These are phyloP conservation scores for Clarireedia monteithiana DNA, from an alignment of 2,329 filamentous ascomycete species.

Conservation along the genomic window DNA sequence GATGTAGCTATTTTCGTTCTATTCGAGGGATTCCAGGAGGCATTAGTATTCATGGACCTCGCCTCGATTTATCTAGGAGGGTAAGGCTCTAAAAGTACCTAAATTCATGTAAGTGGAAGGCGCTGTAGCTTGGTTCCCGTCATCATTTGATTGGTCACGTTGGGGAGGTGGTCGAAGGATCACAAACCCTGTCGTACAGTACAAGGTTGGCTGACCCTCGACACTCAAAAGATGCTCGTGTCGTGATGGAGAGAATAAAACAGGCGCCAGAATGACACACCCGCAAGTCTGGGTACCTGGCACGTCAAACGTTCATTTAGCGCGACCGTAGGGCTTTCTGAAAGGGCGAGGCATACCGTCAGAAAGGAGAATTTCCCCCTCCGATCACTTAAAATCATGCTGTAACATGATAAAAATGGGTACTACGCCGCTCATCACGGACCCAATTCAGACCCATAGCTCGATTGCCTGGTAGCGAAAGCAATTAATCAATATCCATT, in stretches of 20 bases:
- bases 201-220: constrained; percentile 1
- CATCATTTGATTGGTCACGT: constrained; percentile 10
- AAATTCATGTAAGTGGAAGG: constrained; percentile 8
- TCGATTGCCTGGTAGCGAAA: not conserved
- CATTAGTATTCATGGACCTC: constrained; percentile 22
- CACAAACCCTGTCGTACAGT: constrained; percentile 5
- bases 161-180: constrained; percentile 6
- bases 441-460: constrained; percentile 3
- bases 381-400: not conserved
- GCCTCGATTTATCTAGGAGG: constrained; percentile 21
- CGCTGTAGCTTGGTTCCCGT: constrained; percentile 8
- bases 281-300: constrained; percentile 32
- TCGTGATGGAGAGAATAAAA: constrained; percentile 9
- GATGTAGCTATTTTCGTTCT: constrained; percentile 25
- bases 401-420: too few species aligned
- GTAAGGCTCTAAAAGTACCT: constrained; percentile 24
- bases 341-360: constrained; percentile 6
- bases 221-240: not conserved
- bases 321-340: constrained; percentile 9
- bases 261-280: constrained; percentile 9
- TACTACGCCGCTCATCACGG: constrained; percentile 7
- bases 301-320: constrained; percentile 17
- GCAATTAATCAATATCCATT: constrained; percentile 4
- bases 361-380: constrained; percentile 5
- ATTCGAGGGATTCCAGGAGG: constrained; percentile 23